Base-by-base conservation (phyloP, 2,329 filamentous ascomycete genomes). In the Elsinoe necatrix region DNA sequence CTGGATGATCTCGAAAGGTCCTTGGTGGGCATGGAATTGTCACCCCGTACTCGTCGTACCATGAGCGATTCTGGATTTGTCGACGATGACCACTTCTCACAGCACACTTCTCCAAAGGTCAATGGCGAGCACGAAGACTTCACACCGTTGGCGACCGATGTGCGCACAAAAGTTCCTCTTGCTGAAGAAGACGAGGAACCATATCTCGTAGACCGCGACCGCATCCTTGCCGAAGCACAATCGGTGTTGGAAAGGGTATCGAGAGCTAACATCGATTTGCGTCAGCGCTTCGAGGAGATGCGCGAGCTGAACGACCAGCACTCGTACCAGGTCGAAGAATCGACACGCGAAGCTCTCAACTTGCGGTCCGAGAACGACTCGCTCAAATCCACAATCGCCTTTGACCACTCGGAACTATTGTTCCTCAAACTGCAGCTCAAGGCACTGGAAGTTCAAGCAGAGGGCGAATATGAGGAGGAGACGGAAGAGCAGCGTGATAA, bases 361-460 rank as follows among this genome's bases (percentile, higher is more conserved):
- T 60, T 73, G 7, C 64, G 66, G 25, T 64, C 67, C 9, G 68
- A 72, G 60, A 73, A 72, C 54, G 69, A 72, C 51, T 62, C 63
- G 9, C 60, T 73, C 48, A 64, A 66, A 41, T 61, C 65, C 2
- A 69, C 72, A 55, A 61, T 72, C 16, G 68, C 65, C 25, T 68
- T 71, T 60, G 69, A 71, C 54, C 67, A 71, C 56, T 67, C 65
- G 52, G 69, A 72, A 56, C 62, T 73, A 18, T 63, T 73, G 35
- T 71, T 68, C 54, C 59, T 73, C 42, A 70, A 71, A 61, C 58
- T 72, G 29, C 70, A 72, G 59, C 63, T 73, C 48, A 68, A 69
- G 59, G 65, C 66, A 4, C 54, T 73, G 18, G 69, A 72, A 52
- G 61, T 67, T 1, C 67, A 69, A 47, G 63, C 67, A 7, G 63